phyloP scores from a whole-genome alignment of 2,329 filamentous ascomycete genomes.

The Microcera coccophila region DNA sequence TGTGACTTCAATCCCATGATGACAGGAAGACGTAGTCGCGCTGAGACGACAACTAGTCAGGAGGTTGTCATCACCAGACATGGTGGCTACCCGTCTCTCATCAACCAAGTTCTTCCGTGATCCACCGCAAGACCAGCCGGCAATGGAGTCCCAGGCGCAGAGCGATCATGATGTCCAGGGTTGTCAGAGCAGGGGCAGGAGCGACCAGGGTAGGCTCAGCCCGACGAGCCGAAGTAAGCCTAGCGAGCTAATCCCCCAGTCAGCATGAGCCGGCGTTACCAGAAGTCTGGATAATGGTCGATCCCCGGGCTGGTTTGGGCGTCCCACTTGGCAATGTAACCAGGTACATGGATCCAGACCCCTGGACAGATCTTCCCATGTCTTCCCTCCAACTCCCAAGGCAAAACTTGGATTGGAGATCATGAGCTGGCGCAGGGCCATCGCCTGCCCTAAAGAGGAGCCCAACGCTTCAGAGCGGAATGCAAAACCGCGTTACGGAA shows the following conservation, averaged over 20 bases:
- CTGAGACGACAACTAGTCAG: not conserved
- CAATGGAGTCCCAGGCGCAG: conserved; percentile 1
- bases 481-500: conserved; percentile 5
- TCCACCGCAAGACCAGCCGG: not conserved
- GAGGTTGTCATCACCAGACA: not conserved
- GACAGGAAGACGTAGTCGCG: too few species aligned
- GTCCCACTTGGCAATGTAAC: conserved; percentile 14
- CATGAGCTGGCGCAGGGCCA: not conserved
- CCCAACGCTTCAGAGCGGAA: conserved; percentile 6
- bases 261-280: conserved; percentile 10
- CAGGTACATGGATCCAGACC: conserved; percentile 17
- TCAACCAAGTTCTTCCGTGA: not conserved
- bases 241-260: conserved; percentile 14
- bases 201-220: not conserved
- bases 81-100: not conserved
- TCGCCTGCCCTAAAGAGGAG: not conserved
- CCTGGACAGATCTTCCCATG: conserved; percentile 11
- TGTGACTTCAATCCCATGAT: too few species aligned
- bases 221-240: not conserved
- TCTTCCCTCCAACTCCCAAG: conserved; percentile 9
- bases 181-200: not conserved
- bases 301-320: conserved; percentile 20
- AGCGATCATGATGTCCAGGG: not conserved
- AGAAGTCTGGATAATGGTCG: conserved; percentile 16
- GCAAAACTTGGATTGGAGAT: not conserved